Evolutionary conservation across 2,329 filamentous ascomycete genomes (phyloP), one percentile per base, ranked within the genome.

Genomic region (Epichloe sylvatica): DNA sequence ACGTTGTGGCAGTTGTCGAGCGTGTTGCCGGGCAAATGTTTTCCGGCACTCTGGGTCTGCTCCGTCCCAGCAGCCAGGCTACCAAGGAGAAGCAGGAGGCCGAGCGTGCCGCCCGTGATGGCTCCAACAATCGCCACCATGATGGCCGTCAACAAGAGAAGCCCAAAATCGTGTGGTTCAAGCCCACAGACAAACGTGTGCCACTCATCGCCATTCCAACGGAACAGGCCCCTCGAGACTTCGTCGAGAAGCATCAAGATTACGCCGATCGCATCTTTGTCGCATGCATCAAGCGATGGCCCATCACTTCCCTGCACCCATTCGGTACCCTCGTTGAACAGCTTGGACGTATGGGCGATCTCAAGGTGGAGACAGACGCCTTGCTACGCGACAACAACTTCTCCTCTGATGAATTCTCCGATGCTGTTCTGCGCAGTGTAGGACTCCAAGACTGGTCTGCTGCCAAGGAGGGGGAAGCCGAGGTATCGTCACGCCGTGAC

Each of bases 151-250:
- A 68, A 49, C 89, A 94, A 64, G 92, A 98, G 56, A 96, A 96
- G 71, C 92, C 92, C 55, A 98, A 98, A 81, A 98, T 98, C 69
- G 92, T 98, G 40, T 98, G 92, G 92, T 98, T 98, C 74, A 98
- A 98, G 75, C 92, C 92, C 51, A 98, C 92, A 1, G 92, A 98
- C 70, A 97, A 98, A 78, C 88, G 92, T 63, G 92, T 98, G 45
- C 92, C 92, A 46, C 75, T 98, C 56, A 98, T 98, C 67, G 92
- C 92, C 49, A 98, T 98, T 56, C 92, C 92, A 1, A 98, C 92
- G 3, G 92, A 98, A 67, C 92, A 98, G 70, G 92, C 92, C 8
- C 92, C 92, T 19, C 84, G 89, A 36, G 92, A 97, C 69, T 98
- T 98, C 60, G 92, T 98, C 30, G 92, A 98, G 73, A 95, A 92